Conservation (phyloP, 164 flowering plant species). For the Santalum album region DNA sequence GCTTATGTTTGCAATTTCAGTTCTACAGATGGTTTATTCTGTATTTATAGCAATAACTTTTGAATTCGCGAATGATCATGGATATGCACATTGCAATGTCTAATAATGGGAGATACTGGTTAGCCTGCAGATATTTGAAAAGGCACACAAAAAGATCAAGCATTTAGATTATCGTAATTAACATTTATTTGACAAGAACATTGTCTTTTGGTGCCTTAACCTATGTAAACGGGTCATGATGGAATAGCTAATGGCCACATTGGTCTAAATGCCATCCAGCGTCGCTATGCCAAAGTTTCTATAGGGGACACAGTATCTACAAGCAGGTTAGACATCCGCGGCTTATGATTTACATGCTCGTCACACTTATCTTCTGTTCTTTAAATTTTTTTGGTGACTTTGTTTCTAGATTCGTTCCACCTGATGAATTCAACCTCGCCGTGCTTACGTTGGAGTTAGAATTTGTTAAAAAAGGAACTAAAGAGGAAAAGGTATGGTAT, state of each 20-base stretch:
- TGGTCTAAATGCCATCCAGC: conserved; percentile 74
- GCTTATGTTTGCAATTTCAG: no score
- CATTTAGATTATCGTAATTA: neutral
- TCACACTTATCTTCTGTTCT: neutral
- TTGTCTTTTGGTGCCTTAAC: conserved; percentile 33
- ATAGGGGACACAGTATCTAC: conserved; percentile 56
- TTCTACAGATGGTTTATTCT: no score
- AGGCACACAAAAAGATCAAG: neutral
- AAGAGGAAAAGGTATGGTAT: conserved; percentile 35
- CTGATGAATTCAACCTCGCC: conserved; percentile 49
- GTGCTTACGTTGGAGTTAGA: conserved; percentile 65
- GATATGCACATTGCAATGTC: no score
- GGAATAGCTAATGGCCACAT: conserved; percentile 48
- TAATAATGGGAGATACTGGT: no score
- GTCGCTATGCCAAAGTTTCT: conserved; percentile 74
- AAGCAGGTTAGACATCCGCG: conserved; percentile 34
- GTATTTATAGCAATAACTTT: no score
- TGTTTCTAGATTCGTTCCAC: conserved; percentile 43
- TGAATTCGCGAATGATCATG: no score
- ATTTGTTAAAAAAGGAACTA: conserved; percentile 49
- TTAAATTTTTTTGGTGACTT: neutral
- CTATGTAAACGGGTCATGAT: conserved; percentile 42
- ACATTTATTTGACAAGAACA: neutral
- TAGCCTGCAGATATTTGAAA: neutral
- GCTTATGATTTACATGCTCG: neutral